Evolutionary conservation across 768 basidiomycete species (phyloP), one percentile per base, ranked within the genome.

Genomic region (Mycena amicta): DNA sequence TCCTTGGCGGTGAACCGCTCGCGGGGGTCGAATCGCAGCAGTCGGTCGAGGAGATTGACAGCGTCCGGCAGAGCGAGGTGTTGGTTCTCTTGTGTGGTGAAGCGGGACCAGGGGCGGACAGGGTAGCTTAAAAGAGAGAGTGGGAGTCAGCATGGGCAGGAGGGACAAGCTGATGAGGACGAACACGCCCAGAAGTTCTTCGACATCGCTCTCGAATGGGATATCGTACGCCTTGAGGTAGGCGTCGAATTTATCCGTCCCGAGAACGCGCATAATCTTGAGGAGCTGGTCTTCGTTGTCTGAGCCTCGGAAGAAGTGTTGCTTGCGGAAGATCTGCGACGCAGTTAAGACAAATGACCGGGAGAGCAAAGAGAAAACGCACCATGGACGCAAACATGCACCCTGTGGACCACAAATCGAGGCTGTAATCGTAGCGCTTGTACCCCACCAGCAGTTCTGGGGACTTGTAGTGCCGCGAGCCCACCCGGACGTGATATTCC

Each of bases 331-430:
- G 67, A 98, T 97, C 95, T 98, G 53, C 28, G 25, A 54, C 37
- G 50, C 45, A 56, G n/a, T 30, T 50, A 20, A 50, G 50, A 50
- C 20, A 28, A 54, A 52, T 54, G 60, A 60, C 46, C 50, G 54
- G 45, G 57, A 46, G 43, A 60, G 49, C 5, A n/a, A 26, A 16
- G 16, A 23, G 33, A 54, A 37, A 23, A 56, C 18, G 40, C 52
- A 95, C 95, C 95, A 98, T 97, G 16, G 92, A 93, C 11, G 95
- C 95, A 73, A 95, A 96, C 93, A 96, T 98, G 72, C 95, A 97
- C 18, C 95, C 95, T 69, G 91, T 87, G 75, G 92, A 94, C 95
- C 95, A 98, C 93, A 98, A 93, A 72, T 98, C 95, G 64, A 97
- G 76, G 72, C 91, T 93, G 71, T 96, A 96, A 72, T 98, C 95